Evolutionary conservation across 768 basidiomycete genomes (phyloP).

Genomic region (Cystofilobasidium capitatum): DNA sequence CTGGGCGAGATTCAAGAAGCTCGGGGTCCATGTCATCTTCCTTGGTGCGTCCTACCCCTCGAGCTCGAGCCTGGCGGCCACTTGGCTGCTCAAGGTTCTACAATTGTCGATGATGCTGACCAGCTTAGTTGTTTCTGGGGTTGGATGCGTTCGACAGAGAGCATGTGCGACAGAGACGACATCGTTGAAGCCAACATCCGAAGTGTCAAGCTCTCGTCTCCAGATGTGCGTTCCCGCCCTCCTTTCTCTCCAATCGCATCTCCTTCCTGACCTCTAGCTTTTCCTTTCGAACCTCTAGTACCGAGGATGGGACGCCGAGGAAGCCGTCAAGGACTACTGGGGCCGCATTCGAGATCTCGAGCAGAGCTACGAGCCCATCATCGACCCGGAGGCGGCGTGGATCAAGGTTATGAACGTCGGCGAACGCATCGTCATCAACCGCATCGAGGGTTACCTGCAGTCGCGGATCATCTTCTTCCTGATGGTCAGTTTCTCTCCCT

Average conservation of each 20-base stretch:
- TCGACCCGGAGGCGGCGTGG: constrained; percentile 81
- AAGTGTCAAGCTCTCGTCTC: constrained; percentile 94
- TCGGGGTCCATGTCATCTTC: constrained; percentile 84
- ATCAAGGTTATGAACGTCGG: constrained; percentile 95
- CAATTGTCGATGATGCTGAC: no score
- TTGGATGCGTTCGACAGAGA: constrained; percentile 58
- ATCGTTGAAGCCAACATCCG: constrained; percentile 91
- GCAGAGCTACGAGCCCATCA: constrained; percentile 77
- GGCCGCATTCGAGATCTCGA: constrained; percentile 78
- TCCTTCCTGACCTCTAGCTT: neutral
- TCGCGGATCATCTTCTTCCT: constrained; percentile 95
- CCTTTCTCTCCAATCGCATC: neutral
- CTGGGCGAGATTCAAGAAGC: constrained; percentile 73
- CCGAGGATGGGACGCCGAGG: constrained; percentile 81
- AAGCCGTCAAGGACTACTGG: constrained; percentile 87
- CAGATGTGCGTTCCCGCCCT: constrained; percentile 58
- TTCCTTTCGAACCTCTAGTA: constrained; percentile 49
- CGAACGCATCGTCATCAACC: constrained; percentile 87
- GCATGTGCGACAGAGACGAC: constrained; percentile 78
- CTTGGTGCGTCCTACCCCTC: constrained; percentile 51
- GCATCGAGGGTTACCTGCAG: constrained; percentile 46
- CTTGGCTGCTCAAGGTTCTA: no score
- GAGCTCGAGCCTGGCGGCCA: no score
- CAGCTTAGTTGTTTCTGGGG: no score
- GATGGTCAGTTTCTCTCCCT: constrained; percentile 47